Base-by-base conservation (phyloP, 2,329 filamentous ascomycete species). In the Apiospora aurea region DNA sequence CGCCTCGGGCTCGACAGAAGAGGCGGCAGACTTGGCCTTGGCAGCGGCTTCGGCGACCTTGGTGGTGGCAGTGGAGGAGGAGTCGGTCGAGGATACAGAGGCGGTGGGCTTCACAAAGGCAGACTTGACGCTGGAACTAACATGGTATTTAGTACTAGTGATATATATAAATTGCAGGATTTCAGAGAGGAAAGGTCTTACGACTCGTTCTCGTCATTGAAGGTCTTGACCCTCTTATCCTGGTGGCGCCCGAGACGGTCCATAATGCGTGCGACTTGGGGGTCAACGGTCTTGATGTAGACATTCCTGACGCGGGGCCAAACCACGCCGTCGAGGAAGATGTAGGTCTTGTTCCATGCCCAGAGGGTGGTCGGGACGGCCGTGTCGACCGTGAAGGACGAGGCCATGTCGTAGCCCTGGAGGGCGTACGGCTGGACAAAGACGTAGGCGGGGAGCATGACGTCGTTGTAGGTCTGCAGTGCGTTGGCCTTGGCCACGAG, bases 261-360 rank as follows among this genome's bases (percentile, higher is more conserved):
- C 16, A 94, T 94, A 78, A 99, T 98, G 77, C 95, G 94, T 71
- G 96, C 89, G 18, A 99, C 87, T 82, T 99, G 97, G 18, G 97
- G 97, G 83, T 98, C 95, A 4, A 99, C 95, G 77, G 97, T 97
- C 79, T 97, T 92, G 14, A 92, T 89, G 79, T 98, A 98, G 6
- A 98, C 84, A 18, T 93, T 87, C 38, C 93, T 90, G 14, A 98
- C 74, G 75, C 93, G 92, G 1, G 96, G 96, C 92, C 94, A 96
- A 21, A 98, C 85, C 1, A 91, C 92, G 67, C 90, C 89, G 72
- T 94, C 90, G 46, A 97, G 83, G 78, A 98, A 96, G 16, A 88
- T 83, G 72, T 90, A 89, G 0, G 89, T 88, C 72, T 90, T 90
- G 71, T 90, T 90, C 87, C 92, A 94, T 3, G 89, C 89, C 85